Conservation (phyloP, 345 rosid genomes). For the Pugionium dolabratum region DNA sequence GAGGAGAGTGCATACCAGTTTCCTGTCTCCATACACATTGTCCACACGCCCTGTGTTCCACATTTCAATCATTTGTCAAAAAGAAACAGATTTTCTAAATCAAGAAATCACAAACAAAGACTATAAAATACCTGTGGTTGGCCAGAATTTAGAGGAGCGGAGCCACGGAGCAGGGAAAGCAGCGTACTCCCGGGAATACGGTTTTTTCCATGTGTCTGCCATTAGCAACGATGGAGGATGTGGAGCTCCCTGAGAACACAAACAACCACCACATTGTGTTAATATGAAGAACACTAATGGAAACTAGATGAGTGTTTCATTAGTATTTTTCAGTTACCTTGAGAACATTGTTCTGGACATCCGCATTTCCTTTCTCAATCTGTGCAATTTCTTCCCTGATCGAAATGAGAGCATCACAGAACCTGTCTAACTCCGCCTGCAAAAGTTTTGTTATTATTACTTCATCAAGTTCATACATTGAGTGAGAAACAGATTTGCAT, state of each 20-base stretch:
- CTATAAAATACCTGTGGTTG: conserved; percentile 59
- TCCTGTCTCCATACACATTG: conserved; percentile 97
- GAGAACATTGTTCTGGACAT: conserved; percentile 84
- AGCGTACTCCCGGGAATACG: conserved; percentile 90
- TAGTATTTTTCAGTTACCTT: conserved; percentile 52
- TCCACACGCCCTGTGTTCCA: conserved; percentile 78
- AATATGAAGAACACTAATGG: conserved; percentile 1
- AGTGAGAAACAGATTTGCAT: not conserved
- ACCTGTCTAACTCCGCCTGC: conserved; percentile 98
- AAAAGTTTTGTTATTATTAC: conserved; percentile 24
- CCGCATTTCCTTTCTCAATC: conserved; percentile 94
- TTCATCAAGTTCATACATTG: conserved; percentile 9
- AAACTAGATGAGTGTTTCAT: conserved; percentile 19
- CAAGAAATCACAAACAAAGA: not conserved
- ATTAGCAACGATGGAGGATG: conserved; percentile 98
- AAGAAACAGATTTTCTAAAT: conserved; percentile 20
- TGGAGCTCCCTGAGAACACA: conserved; percentile 78
- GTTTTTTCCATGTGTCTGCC: conserved; percentile 94
- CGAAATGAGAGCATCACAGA: conserved; percentile 93
- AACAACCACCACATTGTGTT: not conserved
- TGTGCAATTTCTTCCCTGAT: conserved; percentile 91
- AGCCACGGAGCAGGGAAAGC: conserved; percentile 99
- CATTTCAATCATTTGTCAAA: conserved; percentile 26
- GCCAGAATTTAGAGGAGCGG: conserved; percentile 91
- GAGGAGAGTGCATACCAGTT: conserved; percentile 86